phyloP scores from a whole-genome alignment of 73 alveolate species.

The Blepharisma japonicum region DNA sequence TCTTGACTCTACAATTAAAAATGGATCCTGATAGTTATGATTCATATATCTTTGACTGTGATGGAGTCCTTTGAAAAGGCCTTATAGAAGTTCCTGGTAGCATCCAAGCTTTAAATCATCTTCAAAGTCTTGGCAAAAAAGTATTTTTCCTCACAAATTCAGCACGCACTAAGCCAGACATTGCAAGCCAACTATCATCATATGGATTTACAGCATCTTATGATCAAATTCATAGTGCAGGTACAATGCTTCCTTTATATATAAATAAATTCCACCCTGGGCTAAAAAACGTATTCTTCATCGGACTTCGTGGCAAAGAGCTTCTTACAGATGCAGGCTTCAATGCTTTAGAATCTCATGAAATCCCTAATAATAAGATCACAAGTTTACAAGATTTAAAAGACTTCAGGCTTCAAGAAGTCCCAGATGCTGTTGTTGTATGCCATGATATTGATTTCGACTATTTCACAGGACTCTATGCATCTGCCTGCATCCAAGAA shows the following conservation, averaged over 20 bases:
- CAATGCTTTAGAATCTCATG: slow-evolving; percentile 19
- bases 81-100: slow-evolving; percentile 31
- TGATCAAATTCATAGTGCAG: slow-evolving; percentile 36
- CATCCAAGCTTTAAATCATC: slow-evolving; percentile 30
- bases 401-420: slow-evolving; percentile 44
- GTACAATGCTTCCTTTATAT: slow-evolving; percentile 38
- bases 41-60: slow-evolving; percentile 46
- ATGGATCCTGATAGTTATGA: slow-evolving; percentile 14
- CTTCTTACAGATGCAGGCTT: slow-evolving; percentile 39
- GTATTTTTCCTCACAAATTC: slow-evolving; percentile 56
- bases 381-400: slow-evolving; percentile 44
- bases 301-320: slow-evolving; percentile 52
- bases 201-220: not conserved
- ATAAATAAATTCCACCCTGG: slow-evolving; percentile 30
- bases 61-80: slow-evolving; percentile 64
- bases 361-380: slow-evolving; percentile 11
- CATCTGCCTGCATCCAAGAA: slow-evolving; percentile 56
- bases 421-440: slow-evolving; percentile 64
- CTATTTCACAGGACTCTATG: slow-evolving; percentile 55
- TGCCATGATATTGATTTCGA: slow-evolving; percentile 53
- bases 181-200: not conserved
- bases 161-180: slow-evolving; percentile 37
- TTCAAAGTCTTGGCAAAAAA: slow-evolving; percentile 36
- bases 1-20: too few species aligned
- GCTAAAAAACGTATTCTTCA: slow-evolving; percentile 33